These are phyloP conservation scores for Bryoglossum gracile DNA, from an alignment of 495 filamentous ascomycete species.

Conservation along the genomic window DNA sequence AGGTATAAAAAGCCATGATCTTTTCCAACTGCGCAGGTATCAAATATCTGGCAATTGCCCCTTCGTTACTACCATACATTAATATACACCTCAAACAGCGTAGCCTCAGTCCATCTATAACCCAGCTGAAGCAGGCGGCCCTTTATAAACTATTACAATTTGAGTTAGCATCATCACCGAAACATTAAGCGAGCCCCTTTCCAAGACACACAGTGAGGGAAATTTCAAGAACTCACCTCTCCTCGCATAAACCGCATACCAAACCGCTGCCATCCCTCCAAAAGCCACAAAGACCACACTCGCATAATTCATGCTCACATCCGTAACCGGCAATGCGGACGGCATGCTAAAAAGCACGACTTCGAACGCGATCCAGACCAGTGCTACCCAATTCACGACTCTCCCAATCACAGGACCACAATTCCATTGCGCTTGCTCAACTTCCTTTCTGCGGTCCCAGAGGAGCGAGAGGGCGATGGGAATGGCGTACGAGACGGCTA, in stretches of 20 bases:
- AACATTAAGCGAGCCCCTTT: no score
- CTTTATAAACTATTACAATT: conserved; percentile 34
- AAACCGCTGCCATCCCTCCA: conserved; percentile 33
- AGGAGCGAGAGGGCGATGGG: conserved; percentile 38
- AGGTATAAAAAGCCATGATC: no score
- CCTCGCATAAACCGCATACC: conserved; percentile 40
- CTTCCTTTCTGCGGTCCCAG: conserved; percentile 26
- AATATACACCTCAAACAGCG: no score
- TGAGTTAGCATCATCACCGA: conserved; percentile 9
- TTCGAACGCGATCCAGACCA: conserved; percentile 24
- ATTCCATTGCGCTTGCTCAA: conserved; percentile 22
- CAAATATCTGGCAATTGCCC: no score
- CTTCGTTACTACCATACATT: no score
- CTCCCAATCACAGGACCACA: conserved; percentile 21
- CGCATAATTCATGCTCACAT: conserved; percentile 41
- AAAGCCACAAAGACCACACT: conserved; percentile 29
- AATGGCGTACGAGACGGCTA: conserved; percentile 46
- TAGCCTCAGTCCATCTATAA: no score
- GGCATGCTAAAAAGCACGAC: conserved; percentile 29
- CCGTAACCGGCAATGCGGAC: conserved; percentile 32
- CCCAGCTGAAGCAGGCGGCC: conserved; percentile 39
- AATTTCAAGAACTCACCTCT: conserved; percentile 30
- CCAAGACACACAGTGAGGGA: neutral
- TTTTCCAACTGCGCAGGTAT: no score
- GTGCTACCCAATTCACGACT: conserved; percentile 18